phyloP scores from a whole-genome alignment of 176 grass and related monocot species.

The Microstegium vimineum region DNA sequence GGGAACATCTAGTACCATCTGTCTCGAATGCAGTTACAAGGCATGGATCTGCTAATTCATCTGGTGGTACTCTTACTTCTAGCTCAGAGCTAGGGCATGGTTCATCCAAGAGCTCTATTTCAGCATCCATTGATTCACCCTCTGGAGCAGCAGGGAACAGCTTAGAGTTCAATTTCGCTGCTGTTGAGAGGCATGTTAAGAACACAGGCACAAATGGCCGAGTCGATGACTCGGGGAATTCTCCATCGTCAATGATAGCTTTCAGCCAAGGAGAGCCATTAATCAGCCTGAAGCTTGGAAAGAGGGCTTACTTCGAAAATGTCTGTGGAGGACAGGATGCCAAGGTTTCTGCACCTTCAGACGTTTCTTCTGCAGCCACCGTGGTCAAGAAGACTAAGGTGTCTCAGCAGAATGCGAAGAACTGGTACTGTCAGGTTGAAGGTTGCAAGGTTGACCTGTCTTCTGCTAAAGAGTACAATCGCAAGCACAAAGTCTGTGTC shows the following conservation, averaged over 20 bases:
- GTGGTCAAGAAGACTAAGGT: constrained; percentile 26
- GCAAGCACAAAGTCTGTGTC: constrained; percentile 76
- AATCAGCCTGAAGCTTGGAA: constrained; percentile 40
- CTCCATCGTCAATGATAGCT: neutral
- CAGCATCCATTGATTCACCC: constrained; percentile 22
- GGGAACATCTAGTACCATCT: neutral
- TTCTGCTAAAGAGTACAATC: constrained; percentile 62
- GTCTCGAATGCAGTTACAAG: neutral
- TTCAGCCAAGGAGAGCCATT: constrained; percentile 19
- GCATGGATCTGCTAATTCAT: constrained; percentile 12
- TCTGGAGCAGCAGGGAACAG: constrained; percentile 6
- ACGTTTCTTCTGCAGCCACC: neutral
- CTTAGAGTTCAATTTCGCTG: constrained; percentile 19
- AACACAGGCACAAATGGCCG: neutral
- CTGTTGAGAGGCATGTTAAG: neutral
- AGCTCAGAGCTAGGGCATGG: constrained; percentile 20
- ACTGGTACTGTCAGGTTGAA: constrained; percentile 57
- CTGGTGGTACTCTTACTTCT: constrained; percentile 27
- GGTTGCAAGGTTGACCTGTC: constrained; percentile 61
- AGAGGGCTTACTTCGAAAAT: constrained; percentile 37
- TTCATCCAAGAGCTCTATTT: constrained; percentile 39
- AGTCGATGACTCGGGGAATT: neutral
- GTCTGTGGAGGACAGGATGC: constrained; percentile 11
- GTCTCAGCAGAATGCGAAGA: constrained; percentile 28
- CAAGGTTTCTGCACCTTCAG: constrained; percentile 14